These are phyloP conservation scores for Pythium oligandrum DNA, from an alignment of 352 stramenopile species.

Conservation along the genomic window DNA sequence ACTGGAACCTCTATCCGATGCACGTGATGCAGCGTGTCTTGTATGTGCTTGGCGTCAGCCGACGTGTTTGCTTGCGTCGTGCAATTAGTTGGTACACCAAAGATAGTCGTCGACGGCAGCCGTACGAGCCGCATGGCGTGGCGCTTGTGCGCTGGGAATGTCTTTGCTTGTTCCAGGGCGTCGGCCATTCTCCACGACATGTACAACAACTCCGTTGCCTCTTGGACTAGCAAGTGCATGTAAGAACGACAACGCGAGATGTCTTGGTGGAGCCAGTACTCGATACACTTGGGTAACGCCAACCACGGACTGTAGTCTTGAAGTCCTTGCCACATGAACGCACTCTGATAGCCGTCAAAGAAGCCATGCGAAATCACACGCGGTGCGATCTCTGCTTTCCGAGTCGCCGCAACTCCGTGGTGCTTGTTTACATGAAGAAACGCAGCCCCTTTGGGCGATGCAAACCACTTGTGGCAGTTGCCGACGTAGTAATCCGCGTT, in stretches of 20 bases:
- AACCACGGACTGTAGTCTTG: conserved; percentile 90
- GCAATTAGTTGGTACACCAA: conserved; percentile 27
- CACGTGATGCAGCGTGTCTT: conserved; percentile 82
- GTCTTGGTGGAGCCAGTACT: conserved; percentile 74
- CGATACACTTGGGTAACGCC: conserved; percentile 74
- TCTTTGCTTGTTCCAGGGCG: conserved; percentile 25
- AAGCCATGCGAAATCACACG: conserved; percentile 90
- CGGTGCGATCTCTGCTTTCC: conserved; percentile 30
- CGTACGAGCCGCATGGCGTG: conserved; percentile 75
- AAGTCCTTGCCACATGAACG: conserved; percentile 92
- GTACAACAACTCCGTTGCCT: conserved; percentile 48
- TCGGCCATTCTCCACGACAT: conserved; percentile 47
- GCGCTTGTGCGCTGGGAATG: conserved; percentile 50
- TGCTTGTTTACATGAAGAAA: conserved; percentile 78
- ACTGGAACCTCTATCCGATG: conserved; percentile 90
- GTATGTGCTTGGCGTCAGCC: conserved; percentile 85
- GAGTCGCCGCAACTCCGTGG: conserved; percentile 15
- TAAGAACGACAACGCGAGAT: conserved; percentile 41
- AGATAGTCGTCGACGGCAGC: conserved; percentile 50
- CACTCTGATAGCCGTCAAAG: conserved; percentile 85
- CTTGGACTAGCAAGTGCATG: conserved; percentile 52
- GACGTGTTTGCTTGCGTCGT: conserved; percentile 41
- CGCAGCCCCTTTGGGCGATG: conserved; percentile 79
- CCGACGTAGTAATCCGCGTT: conserved; percentile 90
- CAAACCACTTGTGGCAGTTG: conserved; percentile 96